Evolutionary conservation across 2,329 filamentous ascomycete genomes (phyloP).

Genomic region (Xylaria sp.): DNA sequence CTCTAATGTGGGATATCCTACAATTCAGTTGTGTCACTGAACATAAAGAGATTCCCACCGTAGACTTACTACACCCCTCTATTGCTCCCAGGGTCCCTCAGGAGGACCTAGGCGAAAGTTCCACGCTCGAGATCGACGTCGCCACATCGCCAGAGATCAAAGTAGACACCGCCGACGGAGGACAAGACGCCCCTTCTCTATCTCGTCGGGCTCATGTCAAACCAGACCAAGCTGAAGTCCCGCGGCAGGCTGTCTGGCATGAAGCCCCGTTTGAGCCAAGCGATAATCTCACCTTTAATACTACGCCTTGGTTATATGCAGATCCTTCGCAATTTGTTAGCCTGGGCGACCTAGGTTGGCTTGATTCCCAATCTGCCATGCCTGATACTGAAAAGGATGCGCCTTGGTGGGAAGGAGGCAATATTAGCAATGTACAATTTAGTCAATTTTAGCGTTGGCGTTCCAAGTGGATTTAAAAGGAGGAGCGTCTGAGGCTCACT

Average conservation of each 20-base stretch:
- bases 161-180: slow-evolving; percentile 35
- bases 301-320: slow-evolving; percentile 36
- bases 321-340: slow-evolving; percentile 36
- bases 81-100: slow-evolving; percentile 21
- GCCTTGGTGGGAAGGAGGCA: slow-evolving; percentile 35
- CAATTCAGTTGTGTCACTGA: slow-evolving; percentile 37
- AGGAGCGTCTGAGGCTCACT: background rate
- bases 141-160: slow-evolving; percentile 37
- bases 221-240: slow-evolving; percentile 27
- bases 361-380: slow-evolving; percentile 33
- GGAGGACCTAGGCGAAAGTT: slow-evolving; percentile 32
- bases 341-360: slow-evolving; percentile 34
- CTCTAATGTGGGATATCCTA: slow-evolving; percentile 38
- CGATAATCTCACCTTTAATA: slow-evolving; percentile 38
- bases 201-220: slow-evolving; percentile 33
- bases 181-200: slow-evolving; percentile 35
- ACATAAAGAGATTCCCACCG: slow-evolving; percentile 33
- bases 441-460: slow-evolving; percentile 35
- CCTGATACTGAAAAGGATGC: slow-evolving; percentile 26
- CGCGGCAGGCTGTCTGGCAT: slow-evolving; percentile 33
- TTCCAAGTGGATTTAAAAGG: background rate
- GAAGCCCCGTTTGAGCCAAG: slow-evolving; percentile 32
- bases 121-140: slow-evolving; percentile 36
- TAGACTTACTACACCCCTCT: slow-evolving; percentile 32
- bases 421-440: slow-evolving; percentile 28